Conservation (phyloP, 305 asterid genomes). For the Solanum hybrid region DNA sequence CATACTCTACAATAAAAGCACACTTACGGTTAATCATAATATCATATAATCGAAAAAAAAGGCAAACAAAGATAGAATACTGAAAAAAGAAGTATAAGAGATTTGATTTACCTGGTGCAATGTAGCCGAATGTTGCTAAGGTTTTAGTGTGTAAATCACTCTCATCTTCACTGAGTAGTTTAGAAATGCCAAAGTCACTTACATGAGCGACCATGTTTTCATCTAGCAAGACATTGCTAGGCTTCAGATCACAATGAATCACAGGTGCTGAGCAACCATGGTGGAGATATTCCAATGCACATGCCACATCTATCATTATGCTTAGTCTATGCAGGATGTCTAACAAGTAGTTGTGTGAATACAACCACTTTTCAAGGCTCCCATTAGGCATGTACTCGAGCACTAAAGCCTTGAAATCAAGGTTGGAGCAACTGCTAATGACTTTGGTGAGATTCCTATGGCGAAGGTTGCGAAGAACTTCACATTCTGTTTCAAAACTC, state of each 20-base stretch:
- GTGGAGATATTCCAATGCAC: slow-evolving; percentile 29
- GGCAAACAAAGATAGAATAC: background rate
- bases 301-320: slow-evolving; percentile 29
- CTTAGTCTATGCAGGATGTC: slow-evolving; percentile 22
- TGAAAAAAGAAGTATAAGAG: background rate
- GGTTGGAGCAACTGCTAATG: slow-evolving; percentile 4
- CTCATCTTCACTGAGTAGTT: slow-evolving; percentile 16
- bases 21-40: background rate
- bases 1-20: slow-evolving; percentile 4
- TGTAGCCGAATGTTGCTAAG: slow-evolving; percentile 28
- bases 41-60: background rate
- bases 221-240: slow-evolving; percentile 22
- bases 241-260: slow-evolving; percentile 33
- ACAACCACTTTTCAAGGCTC: slow-evolving; percentile 18
- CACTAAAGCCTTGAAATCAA: slow-evolving; percentile 2
- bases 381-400: slow-evolving; percentile 12
- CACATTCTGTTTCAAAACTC: slow-evolving; percentile 12
- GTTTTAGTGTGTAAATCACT: slow-evolving; percentile 17
- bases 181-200: slow-evolving; percentile 29
- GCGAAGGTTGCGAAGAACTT: slow-evolving; percentile 11
- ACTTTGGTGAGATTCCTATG: slow-evolving; percentile 15
- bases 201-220: slow-evolving; percentile 22
- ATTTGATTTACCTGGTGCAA: slow-evolving; percentile 25
- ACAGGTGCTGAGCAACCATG: slow-evolving; percentile 17
- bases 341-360: slow-evolving; percentile 12